A percentile compares a stretch with the other conserved stretches of the same genome.
Conservation (phyloP, 2,329 filamentous ascomycete genomes). For the Diplodia seriata region DNA sequence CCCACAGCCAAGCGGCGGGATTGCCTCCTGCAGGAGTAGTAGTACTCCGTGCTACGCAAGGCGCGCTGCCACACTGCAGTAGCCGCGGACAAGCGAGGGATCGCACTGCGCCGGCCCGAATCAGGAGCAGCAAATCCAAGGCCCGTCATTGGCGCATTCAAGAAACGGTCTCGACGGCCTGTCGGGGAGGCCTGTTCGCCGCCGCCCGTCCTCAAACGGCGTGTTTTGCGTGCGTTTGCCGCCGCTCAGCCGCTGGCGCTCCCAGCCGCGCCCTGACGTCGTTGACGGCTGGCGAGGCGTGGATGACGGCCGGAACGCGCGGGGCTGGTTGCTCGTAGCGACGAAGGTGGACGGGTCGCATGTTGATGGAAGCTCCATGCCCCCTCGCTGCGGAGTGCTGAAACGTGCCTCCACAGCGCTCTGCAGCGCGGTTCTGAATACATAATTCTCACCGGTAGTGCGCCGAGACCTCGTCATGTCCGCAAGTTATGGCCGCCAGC, state of each 20-base stretch:
- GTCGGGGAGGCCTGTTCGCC: too few species aligned
- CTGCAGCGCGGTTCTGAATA: not conserved
- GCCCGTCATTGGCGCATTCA: not conserved
- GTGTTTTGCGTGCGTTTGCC: not conserved
- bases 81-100: not conserved
- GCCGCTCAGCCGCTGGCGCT: not conserved
- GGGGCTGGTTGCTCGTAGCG: constrained; percentile 12
- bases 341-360: constrained; percentile 18
- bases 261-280: not conserved
- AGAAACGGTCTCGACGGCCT: too few species aligned
- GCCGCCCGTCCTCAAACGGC: not conserved
- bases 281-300: constrained; percentile 1
- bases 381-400: not conserved
- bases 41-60: not conserved
- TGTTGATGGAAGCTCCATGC: constrained; percentile 16
- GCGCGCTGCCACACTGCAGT: not conserved
- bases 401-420: constrained; percentile 6
- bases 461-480: constrained; percentile 2
- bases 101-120: not conserved
- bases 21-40: constrained; percentile 13
- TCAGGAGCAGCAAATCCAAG: constrained; percentile 6
- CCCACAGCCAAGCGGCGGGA: not conserved
- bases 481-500: constrained; percentile 1
- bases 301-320: not conserved
- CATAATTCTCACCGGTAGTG: constrained; percentile 1